Evolutionary conservation across 495 filamentous ascomycete genomes (phyloP), one percentile per base, ranked within the genome.

Genomic region (Neurospora sp.): DNA sequence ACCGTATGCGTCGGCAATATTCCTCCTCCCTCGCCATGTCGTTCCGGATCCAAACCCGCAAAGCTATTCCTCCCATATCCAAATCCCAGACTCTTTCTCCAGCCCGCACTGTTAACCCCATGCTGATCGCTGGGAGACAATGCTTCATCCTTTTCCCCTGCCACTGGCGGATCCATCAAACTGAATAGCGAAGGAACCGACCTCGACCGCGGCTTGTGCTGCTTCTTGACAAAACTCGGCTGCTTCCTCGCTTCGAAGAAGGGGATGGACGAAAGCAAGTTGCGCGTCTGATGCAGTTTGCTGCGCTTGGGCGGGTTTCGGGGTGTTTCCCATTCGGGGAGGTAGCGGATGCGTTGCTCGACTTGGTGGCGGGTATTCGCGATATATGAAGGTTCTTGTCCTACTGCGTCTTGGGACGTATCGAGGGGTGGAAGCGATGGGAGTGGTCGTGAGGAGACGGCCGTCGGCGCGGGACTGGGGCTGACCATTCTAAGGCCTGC

Each of bases 321-420:
- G 22, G 80, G 79, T 4, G 77, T 80, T 71, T 84, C 82, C 82
- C 82, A 84, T 3, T 80, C 81, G 22, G 80, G 81, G 40, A 81
- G 74, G 72, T 83, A 68, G 27, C 71, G 75, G 59, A 76, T 71
- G 18, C 75, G 73, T 39, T 71, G 53, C 27, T 65, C 53, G 53
- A 65, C 27, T 35, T 35, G 53, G 14, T 35, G 12, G 27, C 53
- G 53, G 7, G 53, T 35, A 1, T 35, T 65, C 0, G 27, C 3
- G 14, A 65, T 35, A 1, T 65, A 65, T 0, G 27, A 16, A 4
- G 53, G 53, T 35, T 65, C 53, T 16, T 16, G 53, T 65, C 27
- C 27, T 18, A 2, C 3, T 16, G 7, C 7, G 0, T 35, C 53
- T 18, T 6, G 53, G 27, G 53, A 65, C 16, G 53, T 65, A 1